Percentiles rank a stretch among this genome's conserved stretches.
Evolutionary conservation across 2,329 filamentous ascomycete species (phyloP).

Genomic region (Alternaria infectoria): DNA sequence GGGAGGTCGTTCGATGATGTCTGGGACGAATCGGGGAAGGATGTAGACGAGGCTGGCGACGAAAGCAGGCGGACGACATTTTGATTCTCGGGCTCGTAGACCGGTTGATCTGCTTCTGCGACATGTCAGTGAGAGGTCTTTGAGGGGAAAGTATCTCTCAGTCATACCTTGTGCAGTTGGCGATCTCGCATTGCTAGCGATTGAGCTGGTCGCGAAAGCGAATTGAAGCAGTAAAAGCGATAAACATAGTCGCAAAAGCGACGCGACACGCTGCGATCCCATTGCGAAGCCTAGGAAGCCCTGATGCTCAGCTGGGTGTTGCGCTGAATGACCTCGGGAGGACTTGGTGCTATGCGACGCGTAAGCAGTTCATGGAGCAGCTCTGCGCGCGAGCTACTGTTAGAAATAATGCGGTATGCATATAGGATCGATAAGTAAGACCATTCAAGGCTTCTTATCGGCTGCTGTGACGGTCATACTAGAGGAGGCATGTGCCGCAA

Average conservation of each 20-base stretch:
- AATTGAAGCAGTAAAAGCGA: constrained; percentile 6
- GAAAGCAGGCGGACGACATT: constrained; percentile 7
- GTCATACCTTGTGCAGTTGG: constrained; percentile 13
- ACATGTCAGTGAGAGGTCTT: constrained; percentile 4
- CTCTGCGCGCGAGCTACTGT: constrained; percentile 12
- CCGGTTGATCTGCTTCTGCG: constrained; percentile 4
- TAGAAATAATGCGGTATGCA: constrained; percentile 13
- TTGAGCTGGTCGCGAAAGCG: constrained; percentile 9
- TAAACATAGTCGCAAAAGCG: constrained; percentile 3
- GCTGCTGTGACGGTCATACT: constrained; percentile 7
- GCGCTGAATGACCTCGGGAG: background rate
- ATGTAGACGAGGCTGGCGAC: background rate
- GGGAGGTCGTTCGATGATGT: background rate
- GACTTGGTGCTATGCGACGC: background rate
- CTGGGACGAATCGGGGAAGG: background rate
- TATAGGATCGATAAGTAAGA: constrained; percentile 10
- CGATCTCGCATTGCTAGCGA: constrained; percentile 1
- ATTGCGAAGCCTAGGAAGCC: background rate
- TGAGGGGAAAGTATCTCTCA: background rate
- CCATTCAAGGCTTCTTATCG: constrained; percentile 4
- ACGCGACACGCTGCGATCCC: constrained; percentile 5
- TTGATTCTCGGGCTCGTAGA: constrained; percentile 23
- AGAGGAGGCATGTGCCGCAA: constrained; percentile 17
- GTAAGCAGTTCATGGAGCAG: constrained; percentile 5
- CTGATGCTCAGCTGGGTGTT: background rate